phyloP scores from a whole-genome alignment of 2,329 filamentous ascomycete species.

The Sordariomycetes sp. region DNA sequence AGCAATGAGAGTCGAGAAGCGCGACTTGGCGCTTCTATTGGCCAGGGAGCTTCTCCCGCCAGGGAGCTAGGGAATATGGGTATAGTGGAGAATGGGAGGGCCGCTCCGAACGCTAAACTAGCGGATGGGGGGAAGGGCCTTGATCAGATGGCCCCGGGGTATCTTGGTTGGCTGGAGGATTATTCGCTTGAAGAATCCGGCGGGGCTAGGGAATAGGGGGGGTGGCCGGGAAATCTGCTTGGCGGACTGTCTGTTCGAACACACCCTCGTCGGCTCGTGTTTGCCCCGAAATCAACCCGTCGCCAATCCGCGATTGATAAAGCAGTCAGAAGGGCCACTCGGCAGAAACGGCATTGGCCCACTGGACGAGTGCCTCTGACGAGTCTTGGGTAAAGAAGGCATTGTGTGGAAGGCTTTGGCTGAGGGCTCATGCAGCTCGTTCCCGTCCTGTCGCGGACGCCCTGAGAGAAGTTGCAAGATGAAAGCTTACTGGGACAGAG shows the following conservation, averaged over 20 bases:
- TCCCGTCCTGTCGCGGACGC: not conserved
- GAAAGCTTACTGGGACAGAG: constrained; percentile 23
- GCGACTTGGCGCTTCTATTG: not conserved
- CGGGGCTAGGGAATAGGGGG: not conserved
- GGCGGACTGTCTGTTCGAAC: not conserved
- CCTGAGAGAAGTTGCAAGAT: constrained; percentile 7
- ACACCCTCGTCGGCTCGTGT: not conserved
- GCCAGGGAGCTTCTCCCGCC: not conserved
- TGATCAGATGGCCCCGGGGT: not conserved
- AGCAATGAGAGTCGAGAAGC: not conserved
- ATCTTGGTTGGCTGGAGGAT: not conserved
- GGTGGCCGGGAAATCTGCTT: not conserved
- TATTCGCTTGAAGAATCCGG: not conserved
- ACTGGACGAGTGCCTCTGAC: not conserved
- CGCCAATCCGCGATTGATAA: not conserved
- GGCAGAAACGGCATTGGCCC: not conserved
- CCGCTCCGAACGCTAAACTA: not conserved
- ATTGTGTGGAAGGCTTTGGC: not conserved
- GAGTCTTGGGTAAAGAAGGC: not conserved
- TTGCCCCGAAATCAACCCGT: not conserved
- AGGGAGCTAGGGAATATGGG: not conserved
- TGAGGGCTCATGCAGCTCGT: not conserved
- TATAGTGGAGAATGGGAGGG: not conserved
- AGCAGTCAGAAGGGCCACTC: not conserved
- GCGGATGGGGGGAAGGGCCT: not conserved